Evolutionary conservation across 441 rosid genomes (phyloP).

Genomic region (Metrosideros polymorpha): DNA sequence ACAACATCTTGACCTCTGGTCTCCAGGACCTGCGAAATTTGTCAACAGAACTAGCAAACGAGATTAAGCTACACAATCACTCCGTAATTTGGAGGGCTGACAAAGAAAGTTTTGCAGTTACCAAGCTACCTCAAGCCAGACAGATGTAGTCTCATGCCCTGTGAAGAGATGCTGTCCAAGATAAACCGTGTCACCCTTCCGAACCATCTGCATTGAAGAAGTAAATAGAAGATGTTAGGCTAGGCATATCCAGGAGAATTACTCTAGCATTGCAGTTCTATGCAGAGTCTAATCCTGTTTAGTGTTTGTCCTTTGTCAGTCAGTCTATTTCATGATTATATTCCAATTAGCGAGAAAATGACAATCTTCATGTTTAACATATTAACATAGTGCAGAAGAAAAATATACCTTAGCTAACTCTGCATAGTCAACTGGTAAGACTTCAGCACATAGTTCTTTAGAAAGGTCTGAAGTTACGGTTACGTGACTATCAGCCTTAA

Average conservation of each 20-base stretch:
- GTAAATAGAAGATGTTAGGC: not conserved
- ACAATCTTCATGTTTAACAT: not conserved
- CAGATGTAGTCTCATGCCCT: conserved; percentile 15
- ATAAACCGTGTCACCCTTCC: conserved; percentile 14
- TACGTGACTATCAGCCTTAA: conserved; percentile 4
- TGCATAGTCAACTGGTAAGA: conserved; percentile 11
- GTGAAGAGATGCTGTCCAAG: conserved; percentile 20
- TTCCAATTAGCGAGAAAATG: not conserved
- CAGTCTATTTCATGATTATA: not conserved
- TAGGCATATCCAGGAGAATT: not conserved
- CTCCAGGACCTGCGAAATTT: conserved; percentile 6
- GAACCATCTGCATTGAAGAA: conserved; percentile 7
- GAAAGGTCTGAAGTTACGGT: conserved; percentile 10
- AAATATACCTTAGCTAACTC: conserved; percentile 10
- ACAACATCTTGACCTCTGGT: conserved; percentile 12
- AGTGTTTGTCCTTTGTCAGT: not conserved
- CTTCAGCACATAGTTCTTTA: conserved; percentile 4
- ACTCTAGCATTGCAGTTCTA: not conserved
- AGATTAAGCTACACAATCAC: not conserved
- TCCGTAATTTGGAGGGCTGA: not conserved
- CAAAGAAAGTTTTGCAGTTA: not conserved
- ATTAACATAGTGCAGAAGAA: not conserved
- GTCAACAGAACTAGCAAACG: not conserved
- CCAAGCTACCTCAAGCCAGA: conserved; percentile 12
- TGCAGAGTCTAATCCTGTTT: not conserved